A percentile compares a stretch with the other conserved stretches of the same genome.
Evolutionary conservation across 148 eudicot genomes (phyloP).

Genomic region (Heliosperma pusillum): DNA sequence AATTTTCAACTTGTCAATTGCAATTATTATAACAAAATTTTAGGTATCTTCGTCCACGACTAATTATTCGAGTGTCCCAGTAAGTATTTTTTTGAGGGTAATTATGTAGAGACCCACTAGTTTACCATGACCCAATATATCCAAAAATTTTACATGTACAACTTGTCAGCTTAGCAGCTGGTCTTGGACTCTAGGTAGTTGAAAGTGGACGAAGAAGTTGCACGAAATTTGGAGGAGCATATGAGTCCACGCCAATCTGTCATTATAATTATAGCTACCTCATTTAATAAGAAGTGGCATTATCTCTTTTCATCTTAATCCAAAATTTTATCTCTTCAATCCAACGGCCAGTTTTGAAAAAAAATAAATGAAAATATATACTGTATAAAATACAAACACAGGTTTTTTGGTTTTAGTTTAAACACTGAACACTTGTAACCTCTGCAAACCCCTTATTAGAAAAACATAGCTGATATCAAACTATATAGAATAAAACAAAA

Average conservation of each 20-base stretch:
- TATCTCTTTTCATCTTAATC: not conserved
- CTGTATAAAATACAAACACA: not conserved
- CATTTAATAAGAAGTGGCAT: too few relatives aligned
- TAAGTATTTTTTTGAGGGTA: too few relatives aligned
- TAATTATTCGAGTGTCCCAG: too few relatives aligned
- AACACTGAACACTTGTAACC: not conserved
- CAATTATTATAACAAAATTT: too few relatives aligned
- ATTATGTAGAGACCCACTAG: too few relatives aligned
- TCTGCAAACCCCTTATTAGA: not conserved
- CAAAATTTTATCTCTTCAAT: not conserved
- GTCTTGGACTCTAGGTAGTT: not conserved
- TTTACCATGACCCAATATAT: too few relatives aligned
- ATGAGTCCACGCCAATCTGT: not conserved
- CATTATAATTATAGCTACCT: not conserved
- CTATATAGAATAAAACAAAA: slow-evolving; percentile 9
- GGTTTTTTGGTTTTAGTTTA: not conserved
- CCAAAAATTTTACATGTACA: too few relatives aligned
- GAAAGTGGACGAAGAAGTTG: not conserved
- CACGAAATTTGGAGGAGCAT: slow-evolving; percentile 10
- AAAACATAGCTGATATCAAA: not conserved
- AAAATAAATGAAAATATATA: not conserved
- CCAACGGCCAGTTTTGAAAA: not conserved
- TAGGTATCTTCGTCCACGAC: too few relatives aligned
- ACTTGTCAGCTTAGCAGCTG: not conserved
- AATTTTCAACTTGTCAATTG: too few relatives aligned